Percentiles rank a stretch among this genome's conserved stretches.
These are phyloP conservation scores for Wickerhamomyces silvicola DNA, from an alignment of 805 yeast species.

Conservation along the genomic window DNA sequence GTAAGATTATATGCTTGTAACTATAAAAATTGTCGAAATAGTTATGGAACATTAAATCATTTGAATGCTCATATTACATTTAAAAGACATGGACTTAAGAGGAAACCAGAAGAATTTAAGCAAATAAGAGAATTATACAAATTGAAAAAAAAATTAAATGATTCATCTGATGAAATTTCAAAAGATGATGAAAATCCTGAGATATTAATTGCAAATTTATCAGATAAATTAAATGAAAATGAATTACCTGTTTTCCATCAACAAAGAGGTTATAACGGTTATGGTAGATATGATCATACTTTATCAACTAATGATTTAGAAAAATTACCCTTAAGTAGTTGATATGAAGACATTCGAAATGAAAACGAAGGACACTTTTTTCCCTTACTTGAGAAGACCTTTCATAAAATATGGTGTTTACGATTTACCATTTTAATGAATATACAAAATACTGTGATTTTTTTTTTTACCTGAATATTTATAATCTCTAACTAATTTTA, in stretches of 20 bases:
- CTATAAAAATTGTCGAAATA: slow-evolving; percentile 40
- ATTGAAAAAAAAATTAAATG: slow-evolving; percentile 28
- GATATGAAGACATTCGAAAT: too few species aligned
- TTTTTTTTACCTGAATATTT: too few species aligned
- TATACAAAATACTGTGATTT: too few species aligned
- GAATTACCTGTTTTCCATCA: slow-evolving; percentile 21
- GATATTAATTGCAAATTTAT: slow-evolving; percentile 5
- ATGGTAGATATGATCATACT: slow-evolving; percentile 22
- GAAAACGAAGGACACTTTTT: too few species aligned
- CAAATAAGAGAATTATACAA: slow-evolving; percentile 41
- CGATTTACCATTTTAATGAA: too few species aligned
- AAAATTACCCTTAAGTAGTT: too few species aligned
- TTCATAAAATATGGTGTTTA: too few species aligned
- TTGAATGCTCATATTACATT: slow-evolving; percentile 48
- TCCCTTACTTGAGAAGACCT: too few species aligned
- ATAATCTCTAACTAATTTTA: too few species aligned
- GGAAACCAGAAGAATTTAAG: slow-evolving; percentile 49
- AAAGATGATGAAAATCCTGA: slow-evolving; percentile 5
- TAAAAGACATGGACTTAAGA: slow-evolving; percentile 48
- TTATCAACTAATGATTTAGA: slow-evolving; percentile 12
- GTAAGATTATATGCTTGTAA: slow-evolving; percentile 48
- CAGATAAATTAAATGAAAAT: slow-evolving; percentile 1
- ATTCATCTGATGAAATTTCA: slow-evolving; percentile 1
- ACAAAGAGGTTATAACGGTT: slow-evolving; percentile 24
- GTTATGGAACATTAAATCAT: slow-evolving; percentile 56